Conservation (phyloP, 2,329 filamentous ascomycete genomes). For the Aspergillus sp. region DNA sequence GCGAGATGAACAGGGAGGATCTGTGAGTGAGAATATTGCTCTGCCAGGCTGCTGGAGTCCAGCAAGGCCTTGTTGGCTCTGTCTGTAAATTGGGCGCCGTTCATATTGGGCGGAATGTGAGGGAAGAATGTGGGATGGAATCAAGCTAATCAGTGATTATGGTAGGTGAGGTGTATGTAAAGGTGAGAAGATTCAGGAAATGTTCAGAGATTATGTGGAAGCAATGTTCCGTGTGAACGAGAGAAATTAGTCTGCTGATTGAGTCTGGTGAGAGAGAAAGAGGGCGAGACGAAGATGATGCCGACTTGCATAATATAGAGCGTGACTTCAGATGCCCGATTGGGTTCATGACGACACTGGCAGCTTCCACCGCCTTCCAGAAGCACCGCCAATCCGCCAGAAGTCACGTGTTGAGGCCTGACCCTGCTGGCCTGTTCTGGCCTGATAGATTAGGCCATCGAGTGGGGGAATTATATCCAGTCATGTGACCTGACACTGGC, state of each 20-base stretch:
- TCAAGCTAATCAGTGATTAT: too few species aligned
- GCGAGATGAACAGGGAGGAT: constrained; percentile 88
- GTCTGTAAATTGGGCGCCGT: constrained; percentile 76
- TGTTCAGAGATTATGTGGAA: too few species aligned
- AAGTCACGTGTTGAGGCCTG: constrained; percentile 16
- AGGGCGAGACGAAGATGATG: background rate
- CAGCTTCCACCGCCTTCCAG: constrained; percentile 40
- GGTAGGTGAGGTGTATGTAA: too few species aligned
- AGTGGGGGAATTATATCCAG: background rate
- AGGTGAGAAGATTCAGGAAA: too few species aligned
- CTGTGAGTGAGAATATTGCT: constrained; percentile 89
- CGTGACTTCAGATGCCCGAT: constrained; percentile 18
- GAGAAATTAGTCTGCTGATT: too few species aligned
- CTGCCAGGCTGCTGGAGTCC: constrained; percentile 83
- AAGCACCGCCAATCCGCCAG: constrained; percentile 24
- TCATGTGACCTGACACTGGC: background rate
- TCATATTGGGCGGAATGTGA: constrained; percentile 34
- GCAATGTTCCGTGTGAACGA: too few species aligned
- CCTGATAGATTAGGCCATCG: background rate
- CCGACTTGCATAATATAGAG: background rate
- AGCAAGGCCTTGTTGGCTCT: constrained; percentile 85
- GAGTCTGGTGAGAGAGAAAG: background rate
- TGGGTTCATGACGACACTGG: constrained; percentile 34
- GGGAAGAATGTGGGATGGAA: background rate
- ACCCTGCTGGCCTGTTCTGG: background rate